These are phyloP conservation scores for Terfezia claveryi DNA, from an alignment of 495 filamentous ascomycete genomes.

Conservation along the genomic window DNA sequence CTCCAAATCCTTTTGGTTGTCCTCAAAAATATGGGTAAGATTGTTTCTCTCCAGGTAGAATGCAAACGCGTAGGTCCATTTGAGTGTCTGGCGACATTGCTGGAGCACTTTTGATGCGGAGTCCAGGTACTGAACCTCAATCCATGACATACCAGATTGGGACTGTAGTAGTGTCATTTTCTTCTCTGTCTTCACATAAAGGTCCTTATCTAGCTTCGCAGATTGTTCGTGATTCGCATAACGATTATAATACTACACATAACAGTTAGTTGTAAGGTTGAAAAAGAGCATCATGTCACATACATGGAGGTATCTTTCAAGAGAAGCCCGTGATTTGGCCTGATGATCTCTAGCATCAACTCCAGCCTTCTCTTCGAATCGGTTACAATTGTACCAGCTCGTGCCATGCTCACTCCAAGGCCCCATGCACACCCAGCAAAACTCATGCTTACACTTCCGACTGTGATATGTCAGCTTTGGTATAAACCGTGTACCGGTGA, in stretches of 20 bases:
- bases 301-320: constrained; percentile 61
- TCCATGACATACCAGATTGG: constrained; percentile 90
- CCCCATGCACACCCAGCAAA: constrained; percentile 99
- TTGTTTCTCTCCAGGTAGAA: constrained; percentile 93
- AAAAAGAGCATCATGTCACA: not conserved
- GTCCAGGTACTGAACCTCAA: constrained; percentile 91
- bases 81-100: constrained; percentile 85
- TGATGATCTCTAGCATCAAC: constrained; percentile 74
- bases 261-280: not conserved
- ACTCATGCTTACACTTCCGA: constrained; percentile 93
- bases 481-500: not conserved
- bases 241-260: constrained; percentile 77
- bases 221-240: constrained; percentile 98
- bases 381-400: constrained; percentile 99
- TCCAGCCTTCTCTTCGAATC: constrained; percentile 89
- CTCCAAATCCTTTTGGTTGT: constrained; percentile 95
- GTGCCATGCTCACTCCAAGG: constrained; percentile 96
- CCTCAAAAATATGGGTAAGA: constrained; percentile 89
- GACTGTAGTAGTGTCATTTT: constrained; percentile 94
- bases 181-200: constrained; percentile 89
- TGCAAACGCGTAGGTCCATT: constrained; percentile 98
- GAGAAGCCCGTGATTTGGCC: constrained; percentile 64
- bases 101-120: constrained; percentile 83
- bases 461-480: constrained; percentile 7
- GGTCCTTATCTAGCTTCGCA: constrained; percentile 87